Conservation (phyloP, 1,139 yeast genomes). For the Yamadazyma aaseri region DNA sequence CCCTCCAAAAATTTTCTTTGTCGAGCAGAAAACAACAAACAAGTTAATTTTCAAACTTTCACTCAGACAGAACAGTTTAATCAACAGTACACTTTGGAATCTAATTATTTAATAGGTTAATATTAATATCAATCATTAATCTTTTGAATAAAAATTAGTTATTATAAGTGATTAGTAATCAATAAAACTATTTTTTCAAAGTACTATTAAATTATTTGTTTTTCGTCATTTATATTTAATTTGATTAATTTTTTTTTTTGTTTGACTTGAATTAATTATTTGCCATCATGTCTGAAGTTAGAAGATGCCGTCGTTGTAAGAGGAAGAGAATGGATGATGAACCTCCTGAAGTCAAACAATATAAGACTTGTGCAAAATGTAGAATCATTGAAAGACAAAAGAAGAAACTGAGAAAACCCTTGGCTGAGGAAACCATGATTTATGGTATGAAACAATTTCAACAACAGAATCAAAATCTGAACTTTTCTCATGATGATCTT, state of each 20-base stretch:
- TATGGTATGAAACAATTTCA: constrained; percentile 49
- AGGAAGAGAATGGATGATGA: constrained; percentile 58
- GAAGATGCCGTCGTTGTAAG: constrained; percentile 61
- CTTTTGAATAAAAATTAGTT: too few relatives aligned
- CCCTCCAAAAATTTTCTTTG: background rate
- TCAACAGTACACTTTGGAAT: too few relatives aligned
- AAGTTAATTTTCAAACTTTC: background rate
- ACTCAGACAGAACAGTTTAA: too few relatives aligned
- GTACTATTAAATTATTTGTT: too few relatives aligned
- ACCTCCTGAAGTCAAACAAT: constrained; percentile 57
- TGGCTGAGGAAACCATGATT: constrained; percentile 50
- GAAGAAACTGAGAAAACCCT: constrained; percentile 45
- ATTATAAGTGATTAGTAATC: background rate
- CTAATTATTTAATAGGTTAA: too few relatives aligned
- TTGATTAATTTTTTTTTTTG: too few relatives aligned
- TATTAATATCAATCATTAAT: too few relatives aligned
- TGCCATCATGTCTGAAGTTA: constrained; percentile 23
- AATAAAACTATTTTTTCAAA: too few relatives aligned
- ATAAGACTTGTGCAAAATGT: constrained; percentile 60
- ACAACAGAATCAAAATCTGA: constrained; percentile 40
- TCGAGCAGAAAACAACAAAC: constrained; percentile 2
- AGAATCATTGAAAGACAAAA: constrained; percentile 54
- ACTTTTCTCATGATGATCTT: constrained; percentile 42
- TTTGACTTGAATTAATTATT: too few relatives aligned
- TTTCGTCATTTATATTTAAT: background rate